phyloP scores from a whole-genome alignment of 2,329 filamentous ascomycete species.

The Tolypocladium album region DNA sequence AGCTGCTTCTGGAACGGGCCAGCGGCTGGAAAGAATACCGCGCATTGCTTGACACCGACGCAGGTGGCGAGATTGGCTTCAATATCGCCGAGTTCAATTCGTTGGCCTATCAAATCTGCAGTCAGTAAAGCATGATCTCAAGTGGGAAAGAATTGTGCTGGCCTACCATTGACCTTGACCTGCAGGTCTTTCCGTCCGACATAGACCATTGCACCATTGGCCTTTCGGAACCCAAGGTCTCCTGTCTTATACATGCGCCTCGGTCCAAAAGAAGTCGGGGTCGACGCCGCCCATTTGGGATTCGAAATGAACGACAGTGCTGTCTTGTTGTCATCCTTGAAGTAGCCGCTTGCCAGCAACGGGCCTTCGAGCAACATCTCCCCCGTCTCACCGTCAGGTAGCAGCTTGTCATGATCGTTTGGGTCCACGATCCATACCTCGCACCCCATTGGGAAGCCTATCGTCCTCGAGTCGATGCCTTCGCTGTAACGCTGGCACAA shows the following conservation, averaged over 20 bases:
- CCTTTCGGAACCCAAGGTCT: conserved; percentile 30
- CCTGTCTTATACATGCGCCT: conserved; percentile 31
- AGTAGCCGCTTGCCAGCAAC: conserved; percentile 12
- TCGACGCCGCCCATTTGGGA: conserved; percentile 25
- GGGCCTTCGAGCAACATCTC: conserved; percentile 17
- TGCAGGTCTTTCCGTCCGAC: conserved; percentile 45
- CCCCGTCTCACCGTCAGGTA: conserved; percentile 10
- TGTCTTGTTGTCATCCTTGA: conserved; percentile 11
- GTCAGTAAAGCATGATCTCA: background rate
- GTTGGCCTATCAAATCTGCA: conserved; percentile 27
- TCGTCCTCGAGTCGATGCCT: background rate
- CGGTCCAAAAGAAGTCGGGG: background rate
- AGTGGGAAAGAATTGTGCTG: background rate
- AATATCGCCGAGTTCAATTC: conserved; percentile 32
- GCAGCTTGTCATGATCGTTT: conserved; percentile 7
- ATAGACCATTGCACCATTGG: conserved; percentile 27
- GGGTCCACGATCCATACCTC: conserved; percentile 12
- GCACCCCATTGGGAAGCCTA: background rate
- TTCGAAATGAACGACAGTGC: conserved; percentile 20
- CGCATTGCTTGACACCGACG: background rate
- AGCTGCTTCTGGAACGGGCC: conserved; percentile 1
- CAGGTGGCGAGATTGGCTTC: conserved; percentile 4
- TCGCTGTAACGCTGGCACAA: background rate
- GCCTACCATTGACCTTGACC: conserved; percentile 36
- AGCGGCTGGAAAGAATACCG: background rate